phyloP scores from a whole-genome alignment of 139 green algal genomes.

The Yamagishiella unicocca region DNA sequence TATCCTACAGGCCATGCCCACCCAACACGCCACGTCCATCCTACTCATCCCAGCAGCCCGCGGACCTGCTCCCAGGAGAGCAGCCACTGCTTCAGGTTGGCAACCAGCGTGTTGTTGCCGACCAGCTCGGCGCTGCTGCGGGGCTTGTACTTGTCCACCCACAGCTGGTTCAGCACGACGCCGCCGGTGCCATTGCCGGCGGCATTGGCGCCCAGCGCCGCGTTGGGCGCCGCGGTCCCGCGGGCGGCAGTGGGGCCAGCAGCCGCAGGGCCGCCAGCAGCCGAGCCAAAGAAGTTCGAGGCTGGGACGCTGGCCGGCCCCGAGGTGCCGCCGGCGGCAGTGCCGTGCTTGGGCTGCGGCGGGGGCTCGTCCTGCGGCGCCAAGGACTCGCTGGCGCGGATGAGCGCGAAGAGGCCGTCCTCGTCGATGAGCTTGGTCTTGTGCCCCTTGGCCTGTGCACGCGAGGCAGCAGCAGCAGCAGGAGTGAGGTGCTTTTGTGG shows the following conservation, averaged over 20 bases:
- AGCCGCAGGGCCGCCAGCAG: too few relatives aligned
- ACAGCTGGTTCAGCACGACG: constrained; percentile 74
- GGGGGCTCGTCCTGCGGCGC: not conserved
- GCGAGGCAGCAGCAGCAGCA: not conserved
- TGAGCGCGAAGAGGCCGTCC: constrained; percentile 86
- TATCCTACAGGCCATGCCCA: too few relatives aligned
- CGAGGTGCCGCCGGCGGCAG: not conserved
- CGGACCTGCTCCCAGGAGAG: constrained; percentile 85
- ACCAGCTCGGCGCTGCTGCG: constrained; percentile 84
- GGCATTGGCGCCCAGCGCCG: not conserved
- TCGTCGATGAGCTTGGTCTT: constrained; percentile 86
- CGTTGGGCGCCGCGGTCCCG: not conserved
- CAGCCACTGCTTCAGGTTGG: constrained; percentile 80
- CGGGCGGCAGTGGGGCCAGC: not conserved
- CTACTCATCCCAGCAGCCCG: too few relatives aligned
- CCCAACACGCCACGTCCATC: too few relatives aligned
- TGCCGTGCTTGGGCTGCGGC: too few relatives aligned
- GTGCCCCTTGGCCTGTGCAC: constrained; percentile 60
- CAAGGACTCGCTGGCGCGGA: constrained; percentile 64
- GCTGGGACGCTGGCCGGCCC: not conserved
- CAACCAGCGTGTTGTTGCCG: constrained; percentile 84
- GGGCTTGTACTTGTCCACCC: constrained; percentile 96
- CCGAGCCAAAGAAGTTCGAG: not conserved
- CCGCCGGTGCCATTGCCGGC: not conserved
- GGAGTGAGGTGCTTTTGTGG: too few relatives aligned